Conservation (phyloP, 106 monocot species). For the Dioscorea dumetorum region DNA sequence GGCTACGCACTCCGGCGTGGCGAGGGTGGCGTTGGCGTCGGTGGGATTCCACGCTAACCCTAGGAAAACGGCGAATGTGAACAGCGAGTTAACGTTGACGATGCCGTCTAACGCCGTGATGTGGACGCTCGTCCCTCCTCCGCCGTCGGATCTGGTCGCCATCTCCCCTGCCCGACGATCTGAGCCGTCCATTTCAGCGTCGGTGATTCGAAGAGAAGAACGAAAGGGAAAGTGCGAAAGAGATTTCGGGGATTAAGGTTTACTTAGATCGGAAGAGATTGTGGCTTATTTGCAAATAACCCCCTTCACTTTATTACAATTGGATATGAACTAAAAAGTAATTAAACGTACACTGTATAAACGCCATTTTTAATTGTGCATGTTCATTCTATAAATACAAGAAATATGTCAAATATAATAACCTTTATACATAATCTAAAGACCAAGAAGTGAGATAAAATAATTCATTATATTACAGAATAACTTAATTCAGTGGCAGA, state of each 20-base stretch:
- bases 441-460: no score
- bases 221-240: not conserved
- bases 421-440: no score
- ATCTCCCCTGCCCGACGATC: not conserved
- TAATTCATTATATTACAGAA: no score
- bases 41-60: constrained; percentile 72
- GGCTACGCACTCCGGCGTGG: constrained; percentile 22
- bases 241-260: not conserved
- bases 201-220: not conserved
- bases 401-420: no score
- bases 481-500: no score
- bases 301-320: no score
- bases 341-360: no score
- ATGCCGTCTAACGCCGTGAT: constrained; percentile 88
- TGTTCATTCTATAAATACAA: no score
- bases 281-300: no score
- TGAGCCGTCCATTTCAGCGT: not conserved
- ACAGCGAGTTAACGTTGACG: constrained; percentile 88
- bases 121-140: constrained; percentile 54
- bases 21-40: constrained; percentile 17
- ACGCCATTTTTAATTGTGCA: no score
- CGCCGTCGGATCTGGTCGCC: not conserved
- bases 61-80: constrained; percentile 81
- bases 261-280: no score
- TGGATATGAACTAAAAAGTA: no score